Conservation (phyloP, 139 green algal genomes). For the Chlamydomonas sp. region DNA sequence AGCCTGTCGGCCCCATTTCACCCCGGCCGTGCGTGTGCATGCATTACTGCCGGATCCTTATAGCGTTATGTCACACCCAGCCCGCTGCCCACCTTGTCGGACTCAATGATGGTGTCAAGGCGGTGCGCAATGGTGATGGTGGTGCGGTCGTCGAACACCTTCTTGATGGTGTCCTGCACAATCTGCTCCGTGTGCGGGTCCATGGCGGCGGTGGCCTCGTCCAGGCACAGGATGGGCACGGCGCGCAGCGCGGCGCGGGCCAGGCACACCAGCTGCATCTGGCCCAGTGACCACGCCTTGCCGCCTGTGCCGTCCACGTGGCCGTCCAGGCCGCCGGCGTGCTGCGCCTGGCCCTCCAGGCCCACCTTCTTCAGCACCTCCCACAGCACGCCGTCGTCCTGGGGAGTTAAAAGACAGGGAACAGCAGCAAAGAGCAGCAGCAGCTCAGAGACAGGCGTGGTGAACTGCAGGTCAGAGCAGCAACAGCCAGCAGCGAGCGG, state of each 20-base stretch:
- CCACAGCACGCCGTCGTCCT: slow-evolving; percentile 80
- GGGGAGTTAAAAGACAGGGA: no score
- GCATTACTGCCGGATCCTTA: no score
- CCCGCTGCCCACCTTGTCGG: slow-evolving; percentile 47
- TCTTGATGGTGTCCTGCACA: slow-evolving; percentile 70
- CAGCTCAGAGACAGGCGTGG: no score
- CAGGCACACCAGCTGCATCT: slow-evolving; percentile 84
- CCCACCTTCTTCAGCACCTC: slow-evolving; percentile 75
- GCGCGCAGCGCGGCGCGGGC: slow-evolving; percentile 70
- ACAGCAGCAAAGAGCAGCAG: no score
- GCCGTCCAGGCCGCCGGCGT: slow-evolving; percentile 72
- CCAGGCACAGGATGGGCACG: slow-evolving; percentile 70
- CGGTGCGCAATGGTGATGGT: slow-evolving; percentile 78
- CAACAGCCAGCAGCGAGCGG: no score
- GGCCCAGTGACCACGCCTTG: slow-evolving; percentile 65
- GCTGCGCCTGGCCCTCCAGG: slow-evolving; percentile 60
- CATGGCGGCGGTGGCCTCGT: slow-evolving; percentile 82
- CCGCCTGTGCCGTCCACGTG: slow-evolving; percentile 51
- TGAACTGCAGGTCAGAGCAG: slow-evolving; percentile 34
- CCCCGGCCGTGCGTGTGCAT: no score
- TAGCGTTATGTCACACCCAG: slow-evolving; percentile 26
- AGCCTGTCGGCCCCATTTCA: no score
- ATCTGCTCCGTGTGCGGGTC: slow-evolving; percentile 78
- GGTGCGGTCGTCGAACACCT: slow-evolving; percentile 68
- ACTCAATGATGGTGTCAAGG: slow-evolving; percentile 83